Conservation (phyloP, 2,329 filamentous ascomycete species). For the Trichoderma arundinaceum region DNA sequence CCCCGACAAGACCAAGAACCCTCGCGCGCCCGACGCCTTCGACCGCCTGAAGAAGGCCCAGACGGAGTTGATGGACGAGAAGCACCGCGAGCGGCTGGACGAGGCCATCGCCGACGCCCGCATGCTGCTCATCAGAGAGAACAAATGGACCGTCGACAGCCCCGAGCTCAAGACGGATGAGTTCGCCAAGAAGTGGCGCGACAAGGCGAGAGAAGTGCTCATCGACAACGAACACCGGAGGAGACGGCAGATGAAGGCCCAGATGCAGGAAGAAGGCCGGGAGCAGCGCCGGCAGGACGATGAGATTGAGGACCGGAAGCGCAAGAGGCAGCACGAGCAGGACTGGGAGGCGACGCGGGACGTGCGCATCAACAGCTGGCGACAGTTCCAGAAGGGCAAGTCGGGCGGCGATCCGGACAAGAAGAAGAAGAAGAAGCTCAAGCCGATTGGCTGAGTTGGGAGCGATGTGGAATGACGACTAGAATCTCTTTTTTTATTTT, state of each 20-base stretch:
- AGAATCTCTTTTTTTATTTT: too few relatives aligned
- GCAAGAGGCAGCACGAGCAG: constrained; percentile 89
- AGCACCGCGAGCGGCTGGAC: constrained; percentile 83
- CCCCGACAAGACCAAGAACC: constrained; percentile 95
- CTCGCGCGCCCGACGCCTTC: constrained; percentile 89
- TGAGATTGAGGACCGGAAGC: constrained; percentile 78
- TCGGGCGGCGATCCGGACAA: constrained; percentile 54
- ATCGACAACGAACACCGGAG: constrained; percentile 90
- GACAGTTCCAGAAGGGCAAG: constrained; percentile 83
- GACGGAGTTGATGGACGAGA: constrained; percentile 89
- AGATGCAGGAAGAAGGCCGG: constrained; percentile 95
- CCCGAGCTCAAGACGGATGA: constrained; percentile 83
- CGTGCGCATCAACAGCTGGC: constrained; percentile 90
- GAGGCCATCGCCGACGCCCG: constrained; percentile 96
- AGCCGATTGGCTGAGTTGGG: constrained; percentile 59
- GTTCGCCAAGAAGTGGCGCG: constrained; percentile 84
- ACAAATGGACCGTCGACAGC: constrained; percentile 89
- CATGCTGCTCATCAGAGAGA: constrained; percentile 90
- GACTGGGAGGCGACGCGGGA: constrained; percentile 95
- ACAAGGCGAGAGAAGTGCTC: constrained; percentile 87
- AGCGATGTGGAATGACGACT: neutral
- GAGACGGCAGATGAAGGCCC: constrained; percentile 84
- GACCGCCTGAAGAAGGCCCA: constrained; percentile 96
- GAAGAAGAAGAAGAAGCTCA: constrained; percentile 75
- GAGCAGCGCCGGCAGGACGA: constrained; percentile 86